A percentile compares a stretch with the other conserved stretches of the same genome.
Conservation (phyloP, 495 filamentous ascomycete species). For the Chaetomidium leptoderma region DNA sequence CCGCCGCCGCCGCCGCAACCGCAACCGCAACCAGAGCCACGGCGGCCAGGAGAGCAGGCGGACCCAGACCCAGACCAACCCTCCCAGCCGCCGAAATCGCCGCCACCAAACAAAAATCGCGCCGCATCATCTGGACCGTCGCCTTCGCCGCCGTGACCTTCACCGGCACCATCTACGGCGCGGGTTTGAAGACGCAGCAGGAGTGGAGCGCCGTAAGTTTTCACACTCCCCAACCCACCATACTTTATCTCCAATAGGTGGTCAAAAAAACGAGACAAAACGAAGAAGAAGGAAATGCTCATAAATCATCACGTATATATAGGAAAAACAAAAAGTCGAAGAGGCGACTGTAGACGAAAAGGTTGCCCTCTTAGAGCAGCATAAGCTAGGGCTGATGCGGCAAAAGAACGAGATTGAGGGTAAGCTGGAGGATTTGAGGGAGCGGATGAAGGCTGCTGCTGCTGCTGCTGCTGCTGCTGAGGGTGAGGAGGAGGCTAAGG, state of each 20-base stretch:
- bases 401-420: slow-evolving; percentile 34
- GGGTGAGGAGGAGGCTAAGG: background rate
- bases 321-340: slow-evolving; percentile 34
- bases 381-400: slow-evolving; percentile 29
- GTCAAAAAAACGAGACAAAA: no score
- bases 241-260: no score
- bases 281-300: slow-evolving; percentile 5
- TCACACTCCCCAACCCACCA: background rate
- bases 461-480: background rate
- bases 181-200: slow-evolving; percentile 52
- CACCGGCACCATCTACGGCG: slow-evolving; percentile 53
- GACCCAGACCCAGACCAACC: background rate
- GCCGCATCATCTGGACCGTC: slow-evolving; percentile 38
- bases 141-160: slow-evolving; percentile 48
- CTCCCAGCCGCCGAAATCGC: background rate
- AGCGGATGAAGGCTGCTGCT: slow-evolving; percentile 23
- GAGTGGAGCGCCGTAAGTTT: slow-evolving; percentile 35
- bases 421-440: slow-evolving; percentile 36
- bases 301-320: background rate
- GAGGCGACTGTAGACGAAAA: slow-evolving; percentile 36
- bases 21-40: background rate
- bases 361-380: slow-evolving; percentile 35
- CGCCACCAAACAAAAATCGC: slow-evolving; percentile 19
- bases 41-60: background rate
- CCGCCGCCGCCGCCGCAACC: background rate